A percentile compares a stretch with the other conserved stretches of the same genome.
These are phyloP conservation scores for Neoconidiobolus thromboides DNA, from an alignment of 371 early-diverging fungal genomes.

Conservation along the genomic window DNA sequence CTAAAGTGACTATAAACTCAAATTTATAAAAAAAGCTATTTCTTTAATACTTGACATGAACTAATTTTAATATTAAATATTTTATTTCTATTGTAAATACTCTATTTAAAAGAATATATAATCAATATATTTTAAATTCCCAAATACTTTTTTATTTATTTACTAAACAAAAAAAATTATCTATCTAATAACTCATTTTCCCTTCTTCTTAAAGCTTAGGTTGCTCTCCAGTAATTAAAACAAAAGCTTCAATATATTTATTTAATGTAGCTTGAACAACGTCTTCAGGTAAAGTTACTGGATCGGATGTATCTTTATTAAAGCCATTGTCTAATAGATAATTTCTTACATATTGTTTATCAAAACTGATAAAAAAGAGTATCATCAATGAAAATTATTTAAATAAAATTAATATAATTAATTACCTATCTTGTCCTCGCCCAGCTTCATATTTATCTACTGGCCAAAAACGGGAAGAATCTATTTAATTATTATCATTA, in stretches of 20 bases:
- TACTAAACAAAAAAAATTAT: no score
- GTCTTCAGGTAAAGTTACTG: slow-evolving; percentile 41
- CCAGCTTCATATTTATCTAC: slow-evolving; percentile 60
- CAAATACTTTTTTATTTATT: no score
- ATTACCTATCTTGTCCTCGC: slow-evolving; percentile 56
- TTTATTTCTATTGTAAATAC: no score
- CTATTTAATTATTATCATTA: slow-evolving; percentile 16
- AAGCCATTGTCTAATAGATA: slow-evolving; percentile 75
- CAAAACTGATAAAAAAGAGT: slow-evolving; percentile 37
- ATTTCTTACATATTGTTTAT: slow-evolving; percentile 91
- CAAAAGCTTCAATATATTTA: slow-evolving; percentile 80
- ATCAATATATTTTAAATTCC: no score
- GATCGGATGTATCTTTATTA: slow-evolving; percentile 68
- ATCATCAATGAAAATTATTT: background rate
- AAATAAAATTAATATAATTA: background rate
- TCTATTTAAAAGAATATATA: no score
- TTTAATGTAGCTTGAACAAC: slow-evolving; percentile 65
- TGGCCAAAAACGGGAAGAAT: slow-evolving; percentile 96
- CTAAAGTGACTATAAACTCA: no score
- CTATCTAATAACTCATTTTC: no score
- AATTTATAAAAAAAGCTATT: no score
- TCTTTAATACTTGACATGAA: no score
- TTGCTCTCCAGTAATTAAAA: slow-evolving; percentile 59
- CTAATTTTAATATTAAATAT: no score
- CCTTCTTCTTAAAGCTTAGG: slow-evolving; percentile 25